Conservation (phyloP, 2,329 filamentous ascomycete species). For the Pseudocercospora musae region DNA sequence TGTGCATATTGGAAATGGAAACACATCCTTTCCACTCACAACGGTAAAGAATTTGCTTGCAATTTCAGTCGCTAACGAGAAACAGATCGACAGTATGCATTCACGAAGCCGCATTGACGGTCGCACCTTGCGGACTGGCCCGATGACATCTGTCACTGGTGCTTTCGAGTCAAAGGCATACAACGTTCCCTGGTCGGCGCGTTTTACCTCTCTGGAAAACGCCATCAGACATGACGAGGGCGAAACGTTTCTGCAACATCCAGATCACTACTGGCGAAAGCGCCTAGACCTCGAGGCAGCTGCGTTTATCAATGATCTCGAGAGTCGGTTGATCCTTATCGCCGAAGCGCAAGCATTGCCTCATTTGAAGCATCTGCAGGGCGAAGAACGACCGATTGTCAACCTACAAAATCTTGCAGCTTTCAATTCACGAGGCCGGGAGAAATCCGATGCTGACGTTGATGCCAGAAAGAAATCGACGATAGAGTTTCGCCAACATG, state of each 20-base stretch:
- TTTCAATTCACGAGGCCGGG: background rate
- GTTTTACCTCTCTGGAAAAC: background rate
- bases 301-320: conserved; percentile 3
- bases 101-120: conserved; percentile 21
- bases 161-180: background rate
- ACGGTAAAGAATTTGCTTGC: conserved; percentile 32
- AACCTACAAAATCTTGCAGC: conserved; percentile 13
- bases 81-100: conserved; percentile 29
- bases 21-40: conserved; percentile 21
- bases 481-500: conserved; percentile 34
- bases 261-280: background rate
- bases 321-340: conserved; percentile 13
- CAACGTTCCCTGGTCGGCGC: conserved; percentile 16
- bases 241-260: background rate
- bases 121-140: conserved; percentile 3
- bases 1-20: conserved; percentile 34
- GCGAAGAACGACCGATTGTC: conserved; percentile 4
- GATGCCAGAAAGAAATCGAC: conserved; percentile 17
- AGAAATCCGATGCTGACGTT: background rate
- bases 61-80: conserved; percentile 30
- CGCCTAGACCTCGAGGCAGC: conserved; percentile 1
- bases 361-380: conserved; percentile 6
- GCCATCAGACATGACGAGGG: background rate
- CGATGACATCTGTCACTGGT: background rate
- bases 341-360: conserved; percentile 6